A percentile compares a stretch with the other conserved stretches of the same genome.
phyloP scores from a whole-genome alignment of 2,329 filamentous ascomycete species.

The Trichoderma sp. region DNA sequence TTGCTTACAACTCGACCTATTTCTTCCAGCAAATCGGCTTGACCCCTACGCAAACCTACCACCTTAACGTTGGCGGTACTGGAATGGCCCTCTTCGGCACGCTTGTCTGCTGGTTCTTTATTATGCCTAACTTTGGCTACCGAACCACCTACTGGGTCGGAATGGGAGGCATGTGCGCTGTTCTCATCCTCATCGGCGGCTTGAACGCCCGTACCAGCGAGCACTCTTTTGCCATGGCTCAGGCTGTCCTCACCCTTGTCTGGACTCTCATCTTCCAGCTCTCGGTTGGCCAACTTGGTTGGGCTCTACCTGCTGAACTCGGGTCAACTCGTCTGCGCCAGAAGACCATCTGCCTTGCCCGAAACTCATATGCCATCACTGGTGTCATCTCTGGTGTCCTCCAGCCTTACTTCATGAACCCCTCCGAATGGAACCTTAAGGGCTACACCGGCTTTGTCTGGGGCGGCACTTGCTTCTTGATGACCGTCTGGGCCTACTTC shows the following conservation, averaged over 20 bases:
- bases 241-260: conserved; percentile 34
- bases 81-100: conserved; percentile 43
- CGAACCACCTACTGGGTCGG: conserved; percentile 44
- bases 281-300: conserved; percentile 38
- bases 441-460: conserved; percentile 47
- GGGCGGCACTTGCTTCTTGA: conserved; percentile 47
- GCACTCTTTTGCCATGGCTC: conserved; percentile 30
- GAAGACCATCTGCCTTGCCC: conserved; percentile 53
- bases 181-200: conserved; percentile 41
- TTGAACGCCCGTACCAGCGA: conserved; percentile 36
- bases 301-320: conserved; percentile 37
- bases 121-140: conserved; percentile 43
- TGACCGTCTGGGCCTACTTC: conserved; percentile 48
- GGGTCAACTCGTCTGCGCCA: conserved; percentile 52
- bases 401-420: conserved; percentile 47
- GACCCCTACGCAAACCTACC: conserved; percentile 28
- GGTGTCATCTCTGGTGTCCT: conserved; percentile 50
- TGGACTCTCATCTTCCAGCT: conserved; percentile 36
- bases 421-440: conserved; percentile 46
- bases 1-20: conserved; percentile 39
- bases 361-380: conserved; percentile 42
- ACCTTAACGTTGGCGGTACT: conserved; percentile 38
- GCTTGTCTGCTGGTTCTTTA: conserved; percentile 40
- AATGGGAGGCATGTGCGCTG: conserved; percentile 38
- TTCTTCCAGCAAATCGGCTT: conserved; percentile 39